These are phyloP conservation scores for Diaporthe ampelina DNA, from an alignment of 2,329 filamentous ascomycete species.

Conservation along the genomic window DNA sequence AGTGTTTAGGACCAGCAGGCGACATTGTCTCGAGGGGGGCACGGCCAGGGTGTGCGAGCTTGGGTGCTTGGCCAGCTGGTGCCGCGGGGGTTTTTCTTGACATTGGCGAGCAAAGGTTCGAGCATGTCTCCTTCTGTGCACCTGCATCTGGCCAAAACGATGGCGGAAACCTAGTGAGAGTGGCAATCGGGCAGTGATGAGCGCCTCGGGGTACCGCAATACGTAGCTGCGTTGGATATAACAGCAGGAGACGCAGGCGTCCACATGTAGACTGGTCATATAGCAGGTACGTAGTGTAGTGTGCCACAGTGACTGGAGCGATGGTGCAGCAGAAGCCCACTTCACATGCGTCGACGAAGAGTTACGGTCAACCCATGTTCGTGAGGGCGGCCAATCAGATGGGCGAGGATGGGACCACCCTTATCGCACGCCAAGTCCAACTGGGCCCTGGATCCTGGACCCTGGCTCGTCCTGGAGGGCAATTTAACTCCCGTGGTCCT, in stretches of 20 bases:
- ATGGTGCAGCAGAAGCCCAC: slow-evolving; percentile 28
- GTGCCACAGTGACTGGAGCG: slow-evolving; percentile 6
- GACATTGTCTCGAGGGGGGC: neutral
- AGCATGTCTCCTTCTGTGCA: slow-evolving; percentile 13
- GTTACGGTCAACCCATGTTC: slow-evolving; percentile 32
- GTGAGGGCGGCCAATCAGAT: slow-evolving; percentile 2
- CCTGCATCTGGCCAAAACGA: slow-evolving; percentile 33
- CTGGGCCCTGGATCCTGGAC: slow-evolving; percentile 30
- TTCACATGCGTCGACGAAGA: slow-evolving; percentile 34
- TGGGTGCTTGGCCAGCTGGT: neutral
- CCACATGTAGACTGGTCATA: neutral
- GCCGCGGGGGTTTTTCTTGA: neutral
- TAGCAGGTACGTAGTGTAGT: neutral
- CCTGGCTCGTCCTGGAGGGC: slow-evolving; percentile 23
- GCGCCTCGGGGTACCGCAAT: neutral
- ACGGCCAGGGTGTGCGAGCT: too few species aligned
- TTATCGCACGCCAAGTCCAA: slow-evolving; percentile 26
- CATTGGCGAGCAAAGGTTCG: neutral
- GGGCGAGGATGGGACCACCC: slow-evolving; percentile 21
- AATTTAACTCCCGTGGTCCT: slow-evolving; percentile 29
- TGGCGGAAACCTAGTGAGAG: slow-evolving; percentile 27
- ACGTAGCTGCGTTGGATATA: neutral
- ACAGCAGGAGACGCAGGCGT: neutral
- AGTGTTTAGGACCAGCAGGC: neutral
- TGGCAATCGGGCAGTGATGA: slow-evolving; percentile 32